These are phyloP conservation scores for Mycena metata DNA, from an alignment of 768 basidiomycete genomes.

Conservation along the genomic window DNA sequence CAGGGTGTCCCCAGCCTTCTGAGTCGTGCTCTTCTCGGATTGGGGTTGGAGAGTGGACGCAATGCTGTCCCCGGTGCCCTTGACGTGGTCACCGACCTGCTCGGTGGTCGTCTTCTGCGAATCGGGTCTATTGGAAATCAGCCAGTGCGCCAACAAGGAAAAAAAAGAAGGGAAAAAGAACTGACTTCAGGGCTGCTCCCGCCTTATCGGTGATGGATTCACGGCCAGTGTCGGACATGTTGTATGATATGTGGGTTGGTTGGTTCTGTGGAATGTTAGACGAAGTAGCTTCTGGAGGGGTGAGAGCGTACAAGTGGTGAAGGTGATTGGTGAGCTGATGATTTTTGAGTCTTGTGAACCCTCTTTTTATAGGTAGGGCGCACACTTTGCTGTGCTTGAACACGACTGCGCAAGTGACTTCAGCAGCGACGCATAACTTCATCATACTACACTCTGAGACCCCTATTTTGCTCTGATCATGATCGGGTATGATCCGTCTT, in stretches of 20 bases:
- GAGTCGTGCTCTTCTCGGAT: conserved; percentile 67
- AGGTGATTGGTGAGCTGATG: background rate
- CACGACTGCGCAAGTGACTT: no score
- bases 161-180: no score
- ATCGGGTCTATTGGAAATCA: no score
- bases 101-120: conserved; percentile 68
- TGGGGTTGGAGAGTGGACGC: conserved; percentile 66
- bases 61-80: conserved; percentile 61
- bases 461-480: no score
- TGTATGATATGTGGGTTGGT: conserved; percentile 24
- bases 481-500: no score
- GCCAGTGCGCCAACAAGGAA: no score
- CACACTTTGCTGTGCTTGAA: no score
- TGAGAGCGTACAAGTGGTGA: background rate
- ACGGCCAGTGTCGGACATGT: conserved; percentile 70
- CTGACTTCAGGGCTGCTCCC: conserved; percentile 62
- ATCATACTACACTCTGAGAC: no score
- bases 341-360: no score
- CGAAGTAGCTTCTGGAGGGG: background rate
- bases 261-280: background rate
- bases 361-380: no score
- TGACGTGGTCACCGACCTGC: conserved; percentile 62
- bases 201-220: conserved; percentile 74
- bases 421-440: no score
- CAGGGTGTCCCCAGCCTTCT: conserved; percentile 63